These are phyloP conservation scores for Myriosclerotinia curreyana DNA, from an alignment of 2,329 filamentous ascomycete genomes.

Conservation along the genomic window DNA sequence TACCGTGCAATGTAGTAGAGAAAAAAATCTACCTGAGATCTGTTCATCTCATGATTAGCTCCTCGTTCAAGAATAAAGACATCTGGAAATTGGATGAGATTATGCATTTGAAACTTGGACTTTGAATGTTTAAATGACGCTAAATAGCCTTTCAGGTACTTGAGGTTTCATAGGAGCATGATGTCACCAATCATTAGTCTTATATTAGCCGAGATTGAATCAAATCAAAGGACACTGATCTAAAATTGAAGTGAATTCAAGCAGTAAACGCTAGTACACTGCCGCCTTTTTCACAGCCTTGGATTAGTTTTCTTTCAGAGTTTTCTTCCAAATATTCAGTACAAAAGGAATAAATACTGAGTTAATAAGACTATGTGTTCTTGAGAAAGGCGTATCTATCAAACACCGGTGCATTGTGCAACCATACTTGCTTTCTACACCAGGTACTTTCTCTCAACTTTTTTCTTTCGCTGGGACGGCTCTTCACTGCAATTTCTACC, in stretches of 20 bases:
- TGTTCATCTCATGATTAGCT: not conserved
- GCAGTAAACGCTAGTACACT: not conserved
- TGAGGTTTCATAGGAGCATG: not conserved
- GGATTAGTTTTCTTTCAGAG: not conserved
- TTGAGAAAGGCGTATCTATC: not conserved
- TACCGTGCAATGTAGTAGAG: not conserved
- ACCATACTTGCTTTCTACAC: not conserved
- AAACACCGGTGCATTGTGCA: too few relatives aligned
- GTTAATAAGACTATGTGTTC: not conserved
- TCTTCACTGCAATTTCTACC: not conserved
- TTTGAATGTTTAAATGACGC: not conserved
- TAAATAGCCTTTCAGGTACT: not conserved
- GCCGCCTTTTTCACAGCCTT: not conserved
- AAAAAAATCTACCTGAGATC: not conserved
- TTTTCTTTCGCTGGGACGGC: not conserved
- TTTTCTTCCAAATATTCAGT: not conserved
- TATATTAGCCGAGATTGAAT: not conserved
- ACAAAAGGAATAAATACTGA: not conserved
- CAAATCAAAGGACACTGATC: not conserved
- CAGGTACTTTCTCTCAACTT: not conserved
- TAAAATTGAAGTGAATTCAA: not conserved
- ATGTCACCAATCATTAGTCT: not conserved
- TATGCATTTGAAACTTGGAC: not conserved
- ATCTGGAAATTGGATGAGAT: not conserved
- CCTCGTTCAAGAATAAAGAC: not conserved